Evolutionary conservation across 345 rosid species (phyloP).

Genomic region (Sapria himalayana): DNA sequence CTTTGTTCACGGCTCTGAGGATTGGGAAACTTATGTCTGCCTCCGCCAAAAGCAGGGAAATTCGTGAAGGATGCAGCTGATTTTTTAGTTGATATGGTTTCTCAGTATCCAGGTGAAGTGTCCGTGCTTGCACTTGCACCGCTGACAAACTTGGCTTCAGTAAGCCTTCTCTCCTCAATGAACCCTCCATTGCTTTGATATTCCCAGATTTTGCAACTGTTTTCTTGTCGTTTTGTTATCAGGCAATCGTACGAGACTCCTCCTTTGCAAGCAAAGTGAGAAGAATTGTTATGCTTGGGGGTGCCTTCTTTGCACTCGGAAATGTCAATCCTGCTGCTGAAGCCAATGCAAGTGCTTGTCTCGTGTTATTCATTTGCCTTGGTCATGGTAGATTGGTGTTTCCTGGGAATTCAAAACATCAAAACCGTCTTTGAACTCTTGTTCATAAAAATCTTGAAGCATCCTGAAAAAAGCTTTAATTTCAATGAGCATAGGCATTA

Average conservation of each 20-base stretch:
- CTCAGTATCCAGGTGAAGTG: conserved; percentile 69
- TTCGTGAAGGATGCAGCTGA: conserved; percentile 52
- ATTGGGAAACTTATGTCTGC: conserved; percentile 36
- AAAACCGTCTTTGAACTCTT: too few species aligned
- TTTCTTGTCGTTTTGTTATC: conserved; percentile 5
- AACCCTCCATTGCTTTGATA: too few species aligned
- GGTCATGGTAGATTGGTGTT: too few species aligned
- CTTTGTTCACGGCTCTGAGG: conserved; percentile 76
- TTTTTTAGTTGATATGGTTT: conserved; percentile 56
- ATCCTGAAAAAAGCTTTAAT: too few species aligned
- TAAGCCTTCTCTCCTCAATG: too few species aligned
- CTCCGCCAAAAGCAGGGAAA: conserved; percentile 40
- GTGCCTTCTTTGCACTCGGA: conserved; percentile 81
- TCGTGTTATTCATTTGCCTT: too few species aligned
- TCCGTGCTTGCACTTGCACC: conserved; percentile 90
- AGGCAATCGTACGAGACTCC: conserved; percentile 86
- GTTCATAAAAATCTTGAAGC: too few species aligned
- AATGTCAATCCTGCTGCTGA: conserved; percentile 96
- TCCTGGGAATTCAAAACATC: too few species aligned
- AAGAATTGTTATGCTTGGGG: conserved; percentile 68
- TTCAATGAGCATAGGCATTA: too few species aligned
- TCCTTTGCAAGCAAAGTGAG: conserved; percentile 89
- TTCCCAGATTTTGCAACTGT: not conserved
- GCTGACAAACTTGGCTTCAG: conserved; percentile 72
- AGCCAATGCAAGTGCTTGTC: conserved; percentile 48